phyloP scores from a whole-genome alignment of 2,329 filamentous ascomycete species.

The Beauveria asiatica region DNA sequence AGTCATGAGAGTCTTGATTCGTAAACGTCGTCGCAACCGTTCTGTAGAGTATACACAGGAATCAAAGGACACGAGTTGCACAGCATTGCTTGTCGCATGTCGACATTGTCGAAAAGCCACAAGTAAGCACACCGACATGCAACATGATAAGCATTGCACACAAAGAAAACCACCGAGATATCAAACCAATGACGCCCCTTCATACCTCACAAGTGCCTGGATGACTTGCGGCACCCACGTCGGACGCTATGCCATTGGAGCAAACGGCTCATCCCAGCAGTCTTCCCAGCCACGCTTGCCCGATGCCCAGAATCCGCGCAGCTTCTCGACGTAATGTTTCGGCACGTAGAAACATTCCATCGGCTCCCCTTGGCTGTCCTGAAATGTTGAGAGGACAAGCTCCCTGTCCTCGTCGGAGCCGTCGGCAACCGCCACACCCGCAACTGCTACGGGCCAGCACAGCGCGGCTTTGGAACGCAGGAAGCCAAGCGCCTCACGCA shows the following conservation, averaged over 20 bases:
- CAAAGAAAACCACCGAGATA: too few species aligned
- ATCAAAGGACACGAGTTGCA: too few species aligned
- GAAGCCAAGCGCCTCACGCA: not conserved
- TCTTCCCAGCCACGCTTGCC: conserved; percentile 1
- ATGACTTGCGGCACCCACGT: not conserved
- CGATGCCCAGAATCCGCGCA: not conserved
- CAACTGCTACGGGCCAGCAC: not conserved
- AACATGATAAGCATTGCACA: too few species aligned
- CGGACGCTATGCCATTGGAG: not conserved
- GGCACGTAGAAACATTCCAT: not conserved
- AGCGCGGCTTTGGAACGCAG: not conserved
- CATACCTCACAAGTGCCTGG: too few species aligned
- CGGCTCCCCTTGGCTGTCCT: not conserved
- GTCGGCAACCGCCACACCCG: not conserved
- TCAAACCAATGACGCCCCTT: too few species aligned
- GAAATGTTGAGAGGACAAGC: not conserved
- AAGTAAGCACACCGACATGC: too few species aligned
- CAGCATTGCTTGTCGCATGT: too few species aligned
- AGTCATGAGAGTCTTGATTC: too few species aligned
- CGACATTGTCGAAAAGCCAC: too few species aligned
- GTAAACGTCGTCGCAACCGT: too few species aligned
- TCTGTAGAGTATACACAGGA: too few species aligned
- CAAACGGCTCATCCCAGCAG: not conserved
- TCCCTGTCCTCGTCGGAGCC: not conserved
- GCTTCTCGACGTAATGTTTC: not conserved